Evolutionary conservation across 192 early-diverging fungal genomes (phyloP).

Genomic region (Coemansia biformis): DNA sequence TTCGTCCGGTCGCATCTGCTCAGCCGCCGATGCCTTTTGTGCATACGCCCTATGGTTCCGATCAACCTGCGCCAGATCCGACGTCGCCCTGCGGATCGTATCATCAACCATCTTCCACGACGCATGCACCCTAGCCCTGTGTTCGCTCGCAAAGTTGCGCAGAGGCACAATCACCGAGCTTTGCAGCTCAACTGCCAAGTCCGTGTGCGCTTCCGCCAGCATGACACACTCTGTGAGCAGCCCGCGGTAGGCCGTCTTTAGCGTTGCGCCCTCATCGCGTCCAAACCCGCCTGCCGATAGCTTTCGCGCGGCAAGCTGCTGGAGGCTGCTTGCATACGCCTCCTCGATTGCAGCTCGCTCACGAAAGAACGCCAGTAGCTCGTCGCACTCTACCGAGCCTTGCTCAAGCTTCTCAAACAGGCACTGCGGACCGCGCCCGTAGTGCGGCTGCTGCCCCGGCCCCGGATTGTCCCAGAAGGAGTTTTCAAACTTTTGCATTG

Average conservation of each 20-base stretch:
- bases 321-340: conserved; percentile 40
- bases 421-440: conserved; percentile 41
- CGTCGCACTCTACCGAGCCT: conserved; percentile 40
- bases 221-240: conserved; percentile 37
- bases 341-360: conserved; percentile 46
- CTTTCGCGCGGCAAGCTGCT: conserved; percentile 28
- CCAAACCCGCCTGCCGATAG: conserved; percentile 32
- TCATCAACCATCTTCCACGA: conserved; percentile 49
- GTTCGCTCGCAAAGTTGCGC: conserved; percentile 42
- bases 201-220: conserved; percentile 30
- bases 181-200: conserved; percentile 42
- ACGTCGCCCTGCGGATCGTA: conserved; percentile 30
- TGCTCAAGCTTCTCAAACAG: conserved; percentile 49
- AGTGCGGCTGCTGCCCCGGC: conserved; percentile 38
- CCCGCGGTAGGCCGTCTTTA: conserved; percentile 47
- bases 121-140: conserved; percentile 37
- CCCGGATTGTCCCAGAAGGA: conserved; percentile 53
- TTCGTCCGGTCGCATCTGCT: conserved; percentile 34
- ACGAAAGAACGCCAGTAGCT: conserved; percentile 41
- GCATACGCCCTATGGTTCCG: conserved; percentile 43
- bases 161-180: conserved; percentile 42
- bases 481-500: conserved; percentile 51
- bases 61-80: conserved; percentile 40
- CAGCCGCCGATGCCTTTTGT: conserved; percentile 43
- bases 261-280: conserved; percentile 50